A percentile compares a stretch with the other conserved stretches of the same genome.
These are phyloP conservation scores for Apostasia ramifera DNA, from an alignment of 106 monocot genomes.

Conservation along the genomic window DNA sequence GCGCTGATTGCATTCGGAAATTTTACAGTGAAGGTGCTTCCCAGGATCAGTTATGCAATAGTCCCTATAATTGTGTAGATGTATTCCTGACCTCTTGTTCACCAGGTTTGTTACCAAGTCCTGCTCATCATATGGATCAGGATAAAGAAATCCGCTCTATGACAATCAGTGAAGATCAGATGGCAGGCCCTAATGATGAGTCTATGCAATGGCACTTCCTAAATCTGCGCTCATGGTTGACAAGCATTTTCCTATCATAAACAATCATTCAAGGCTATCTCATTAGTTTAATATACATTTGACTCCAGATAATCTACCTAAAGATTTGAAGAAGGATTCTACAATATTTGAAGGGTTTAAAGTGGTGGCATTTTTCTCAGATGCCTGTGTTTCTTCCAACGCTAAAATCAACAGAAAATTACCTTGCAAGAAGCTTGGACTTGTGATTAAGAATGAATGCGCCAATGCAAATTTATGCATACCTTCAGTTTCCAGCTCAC, in stretches of 20 bases:
- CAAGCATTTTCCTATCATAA: conserved; percentile 4
- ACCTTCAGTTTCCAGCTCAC: neutral
- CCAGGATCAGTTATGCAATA: conserved; percentile 17
- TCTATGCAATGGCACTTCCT: neutral
- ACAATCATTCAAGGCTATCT: neutral
- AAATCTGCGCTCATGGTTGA: neutral
- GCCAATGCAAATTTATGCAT: neutral
- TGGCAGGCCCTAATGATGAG: conserved; percentile 8
- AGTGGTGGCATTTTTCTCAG: neutral
- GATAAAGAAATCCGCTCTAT: neutral
- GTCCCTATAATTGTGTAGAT: conserved; percentile 30
- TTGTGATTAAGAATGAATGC: neutral
- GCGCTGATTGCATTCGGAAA: neutral
- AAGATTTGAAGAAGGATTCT: conserved; percentile 6
- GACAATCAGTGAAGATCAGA: neutral
- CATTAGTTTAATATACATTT: conserved; percentile 1
- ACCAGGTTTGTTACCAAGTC: conserved; percentile 8
- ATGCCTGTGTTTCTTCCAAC: neutral
- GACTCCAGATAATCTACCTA: conserved; percentile 5
- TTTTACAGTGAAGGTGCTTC: neutral
- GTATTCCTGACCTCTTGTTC: conserved; percentile 27
- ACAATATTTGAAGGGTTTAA: neutral
- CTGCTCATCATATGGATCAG: conserved; percentile 3
- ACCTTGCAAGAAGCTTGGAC: conserved; percentile 11
- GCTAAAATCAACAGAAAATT: neutral